Evolutionary conservation across 257 asterid genomes (phyloP).

Genomic region (Salvia rosmarinus): DNA sequence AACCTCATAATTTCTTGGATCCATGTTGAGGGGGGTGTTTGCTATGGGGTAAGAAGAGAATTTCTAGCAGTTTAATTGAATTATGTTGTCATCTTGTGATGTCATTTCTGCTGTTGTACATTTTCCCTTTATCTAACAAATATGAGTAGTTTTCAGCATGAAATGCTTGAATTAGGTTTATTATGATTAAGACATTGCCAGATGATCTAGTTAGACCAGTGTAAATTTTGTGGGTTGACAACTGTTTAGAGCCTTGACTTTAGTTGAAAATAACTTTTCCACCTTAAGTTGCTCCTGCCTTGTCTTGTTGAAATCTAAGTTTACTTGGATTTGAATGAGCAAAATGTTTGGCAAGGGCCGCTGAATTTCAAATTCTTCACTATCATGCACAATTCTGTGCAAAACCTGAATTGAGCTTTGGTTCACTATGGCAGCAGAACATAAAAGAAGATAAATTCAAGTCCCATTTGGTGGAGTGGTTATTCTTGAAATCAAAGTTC

Average conservation of each 20-base stretch:
- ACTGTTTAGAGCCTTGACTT: no score
- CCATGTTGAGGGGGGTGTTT: not conserved
- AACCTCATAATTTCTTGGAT: not conserved
- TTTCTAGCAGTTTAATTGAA: not conserved
- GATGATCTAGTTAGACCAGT: conserved; percentile 11
- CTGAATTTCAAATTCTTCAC: no score
- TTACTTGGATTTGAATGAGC: no score
- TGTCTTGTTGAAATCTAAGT: no score
- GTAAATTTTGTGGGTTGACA: conserved; percentile 2
- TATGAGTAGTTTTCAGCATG: not conserved
- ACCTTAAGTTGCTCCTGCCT: no score
- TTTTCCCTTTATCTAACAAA: not conserved
- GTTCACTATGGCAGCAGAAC: no score
- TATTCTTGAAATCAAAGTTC: no score
- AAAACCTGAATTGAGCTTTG: no score
- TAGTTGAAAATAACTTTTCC: not conserved
- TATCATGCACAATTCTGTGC: no score
- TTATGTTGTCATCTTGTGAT: conserved; percentile 2
- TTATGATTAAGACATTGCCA: not conserved
- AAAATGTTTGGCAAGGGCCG: not conserved
- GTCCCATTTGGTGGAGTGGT: no score
- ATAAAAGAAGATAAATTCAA: no score
- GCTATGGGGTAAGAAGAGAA: conserved; percentile 6
- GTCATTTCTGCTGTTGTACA: not conserved
- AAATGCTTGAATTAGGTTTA: not conserved